phyloP scores from a whole-genome alignment of 768 basidiomycete genomes.

The Xerocomus brunneocitrinus region DNA sequence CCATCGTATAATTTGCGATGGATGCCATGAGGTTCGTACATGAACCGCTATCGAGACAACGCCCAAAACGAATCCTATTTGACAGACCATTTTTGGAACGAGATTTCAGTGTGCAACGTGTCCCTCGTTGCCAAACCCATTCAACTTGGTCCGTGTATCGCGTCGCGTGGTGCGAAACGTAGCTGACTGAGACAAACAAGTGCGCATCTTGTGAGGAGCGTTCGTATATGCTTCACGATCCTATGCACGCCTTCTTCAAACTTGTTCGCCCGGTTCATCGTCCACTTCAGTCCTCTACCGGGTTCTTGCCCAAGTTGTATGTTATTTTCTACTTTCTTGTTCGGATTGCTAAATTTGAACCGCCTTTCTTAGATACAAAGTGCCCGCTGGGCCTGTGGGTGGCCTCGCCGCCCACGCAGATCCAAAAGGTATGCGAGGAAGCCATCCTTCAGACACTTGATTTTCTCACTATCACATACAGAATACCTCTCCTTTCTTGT shows the following conservation, averaged over 20 bases:
- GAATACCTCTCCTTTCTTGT: constrained; percentile 58
- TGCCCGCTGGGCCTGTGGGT: constrained; percentile 54
- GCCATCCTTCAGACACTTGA: background rate
- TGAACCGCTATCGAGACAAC: background rate
- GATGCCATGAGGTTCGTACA: constrained; percentile 51
- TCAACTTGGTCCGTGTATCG: constrained; percentile 57
- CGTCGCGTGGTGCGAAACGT: too few species aligned
- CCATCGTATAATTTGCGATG: constrained; percentile 59
- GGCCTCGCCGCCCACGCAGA: constrained; percentile 35
- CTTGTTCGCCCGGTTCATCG: constrained; percentile 73
- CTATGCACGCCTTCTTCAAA: constrained; percentile 85
- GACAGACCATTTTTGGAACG: constrained; percentile 66
- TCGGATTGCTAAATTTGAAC: background rate
- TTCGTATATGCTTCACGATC: constrained; percentile 78
- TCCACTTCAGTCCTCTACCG: constrained; percentile 47
- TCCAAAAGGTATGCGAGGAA: constrained; percentile 50
- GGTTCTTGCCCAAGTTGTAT: constrained; percentile 68
- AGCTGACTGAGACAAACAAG: constrained; percentile 35
- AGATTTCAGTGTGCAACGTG: constrained; percentile 92
- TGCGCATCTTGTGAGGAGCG: constrained; percentile 74
- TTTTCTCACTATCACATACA: constrained; percentile 24
- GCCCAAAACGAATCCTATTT: background rate
- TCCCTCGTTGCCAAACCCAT: constrained; percentile 64
- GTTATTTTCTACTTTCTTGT: constrained; percentile 16
- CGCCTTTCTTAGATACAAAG: constrained; percentile 49